A percentile compares a stretch with the other conserved stretches of the same genome.
phyloP scores from a whole-genome alignment of 2,329 filamentous ascomycete species.

The Claviceps citrina region DNA sequence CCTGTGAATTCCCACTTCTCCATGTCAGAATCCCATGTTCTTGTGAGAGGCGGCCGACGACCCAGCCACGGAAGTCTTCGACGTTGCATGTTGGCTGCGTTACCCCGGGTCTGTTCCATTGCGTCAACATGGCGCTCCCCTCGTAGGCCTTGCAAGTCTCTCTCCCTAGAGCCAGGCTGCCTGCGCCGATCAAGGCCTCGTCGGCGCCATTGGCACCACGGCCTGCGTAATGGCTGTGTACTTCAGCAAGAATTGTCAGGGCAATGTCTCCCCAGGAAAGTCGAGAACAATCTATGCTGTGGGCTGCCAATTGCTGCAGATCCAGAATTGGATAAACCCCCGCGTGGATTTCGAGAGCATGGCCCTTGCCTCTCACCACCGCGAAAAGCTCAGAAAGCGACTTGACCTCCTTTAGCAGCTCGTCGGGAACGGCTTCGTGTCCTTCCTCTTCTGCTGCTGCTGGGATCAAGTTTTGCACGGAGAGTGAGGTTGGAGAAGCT shows the following conservation, averaged over 20 bases:
- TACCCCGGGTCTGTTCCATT: constrained; percentile 30
- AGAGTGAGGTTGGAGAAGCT: constrained; percentile 53
- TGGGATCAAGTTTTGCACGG: constrained; percentile 13
- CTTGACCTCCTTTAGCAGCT: constrained; percentile 9
- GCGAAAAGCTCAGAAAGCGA: constrained; percentile 10
- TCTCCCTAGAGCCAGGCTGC: constrained; percentile 53
- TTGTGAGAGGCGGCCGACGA: constrained; percentile 57
- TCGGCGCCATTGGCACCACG: constrained; percentile 31
- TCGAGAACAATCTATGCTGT: constrained; percentile 31
- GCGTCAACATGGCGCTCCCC: constrained; percentile 54
- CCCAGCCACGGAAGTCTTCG: constrained; percentile 39
- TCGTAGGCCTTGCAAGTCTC: constrained; percentile 59
- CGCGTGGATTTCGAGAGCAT: constrained; percentile 54
- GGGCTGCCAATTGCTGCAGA: constrained; percentile 63
- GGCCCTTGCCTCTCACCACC: constrained; percentile 20
- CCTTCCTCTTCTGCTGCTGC: constrained; percentile 5
- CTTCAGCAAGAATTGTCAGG: constrained; percentile 54
- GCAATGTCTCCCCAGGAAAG: constrained; percentile 44
- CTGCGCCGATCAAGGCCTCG: constrained; percentile 56
- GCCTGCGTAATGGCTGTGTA: constrained; percentile 50
- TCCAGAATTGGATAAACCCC: constrained; percentile 65
- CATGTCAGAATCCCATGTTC: constrained; percentile 63
- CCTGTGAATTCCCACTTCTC: constrained; percentile 19
- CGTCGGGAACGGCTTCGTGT: constrained; percentile 5
- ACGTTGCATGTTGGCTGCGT: constrained; percentile 15